Conservation (phyloP, 768 basidiomycete species). For the Hericium coralloides region DNA sequence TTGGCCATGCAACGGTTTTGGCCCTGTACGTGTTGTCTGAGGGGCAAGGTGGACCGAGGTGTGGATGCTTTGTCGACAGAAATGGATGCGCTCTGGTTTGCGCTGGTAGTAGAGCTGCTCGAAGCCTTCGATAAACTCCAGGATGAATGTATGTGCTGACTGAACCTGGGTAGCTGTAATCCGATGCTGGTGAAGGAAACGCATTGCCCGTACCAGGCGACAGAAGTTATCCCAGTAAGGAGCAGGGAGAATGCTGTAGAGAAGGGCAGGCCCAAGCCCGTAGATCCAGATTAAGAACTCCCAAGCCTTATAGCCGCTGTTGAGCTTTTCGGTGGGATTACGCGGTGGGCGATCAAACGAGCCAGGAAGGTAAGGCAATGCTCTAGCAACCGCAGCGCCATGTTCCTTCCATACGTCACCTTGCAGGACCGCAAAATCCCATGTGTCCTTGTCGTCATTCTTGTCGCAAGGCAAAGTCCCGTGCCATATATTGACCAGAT, state of each 20-base stretch:
- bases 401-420: slow-evolving; percentile 26
- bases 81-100: slow-evolving; percentile 21
- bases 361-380: slow-evolving; percentile 26
- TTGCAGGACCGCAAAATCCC: slow-evolving; percentile 24
- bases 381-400: slow-evolving; percentile 23
- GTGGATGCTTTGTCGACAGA: slow-evolving; percentile 25
- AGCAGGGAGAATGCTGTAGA: slow-evolving; percentile 16
- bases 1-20: slow-evolving; percentile 8
- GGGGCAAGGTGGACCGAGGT: slow-evolving; percentile 19
- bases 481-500: slow-evolving; percentile 25
- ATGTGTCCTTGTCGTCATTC: slow-evolving; percentile 16
- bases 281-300: slow-evolving; percentile 18
- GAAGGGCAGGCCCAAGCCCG: slow-evolving; percentile 17
- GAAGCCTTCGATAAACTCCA: slow-evolving; percentile 23
- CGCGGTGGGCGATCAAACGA: slow-evolving; percentile 34
- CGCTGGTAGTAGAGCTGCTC: slow-evolving; percentile 29
- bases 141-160: slow-evolving; percentile 17
- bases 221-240: slow-evolving; percentile 21
- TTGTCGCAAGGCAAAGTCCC: slow-evolving; percentile 17
- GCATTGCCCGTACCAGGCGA: slow-evolving; percentile 18
- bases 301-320: slow-evolving; percentile 23
- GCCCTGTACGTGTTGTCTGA: slow-evolving; percentile 17
- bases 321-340: slow-evolving; percentile 31
- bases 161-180: slow-evolving; percentile 9
- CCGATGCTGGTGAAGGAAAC: slow-evolving; percentile 12